Evolutionary conservation across 495 filamentous ascomycete species (phyloP).

Genomic region (Neurospora tetrasperma): DNA sequence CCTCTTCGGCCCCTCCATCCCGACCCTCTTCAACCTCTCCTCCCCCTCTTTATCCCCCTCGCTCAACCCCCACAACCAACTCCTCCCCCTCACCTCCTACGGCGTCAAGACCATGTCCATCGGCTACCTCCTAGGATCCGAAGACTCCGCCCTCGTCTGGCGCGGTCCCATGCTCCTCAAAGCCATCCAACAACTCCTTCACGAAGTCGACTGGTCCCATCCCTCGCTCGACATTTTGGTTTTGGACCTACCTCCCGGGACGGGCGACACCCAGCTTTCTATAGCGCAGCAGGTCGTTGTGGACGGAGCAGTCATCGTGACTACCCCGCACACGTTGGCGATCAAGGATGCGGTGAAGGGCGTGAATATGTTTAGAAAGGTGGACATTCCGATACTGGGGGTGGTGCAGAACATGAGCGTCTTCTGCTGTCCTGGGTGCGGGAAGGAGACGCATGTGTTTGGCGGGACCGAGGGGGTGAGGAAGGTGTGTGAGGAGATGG

Average conservation of each 20-base stretch:
- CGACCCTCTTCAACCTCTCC: conserved; percentile 69
- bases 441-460: conserved; percentile 68
- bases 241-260: conserved; percentile 86
- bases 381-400: conserved; percentile 67
- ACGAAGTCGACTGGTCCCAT: conserved; percentile 83
- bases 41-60: conserved; percentile 51
- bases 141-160: conserved; percentile 76
- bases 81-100: conserved; percentile 87
- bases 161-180: conserved; percentile 97
- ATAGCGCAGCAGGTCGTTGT: conserved; percentile 85
- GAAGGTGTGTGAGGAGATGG: conserved; percentile 18
- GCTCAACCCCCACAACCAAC: conserved; percentile 59
- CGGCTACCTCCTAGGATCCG: conserved; percentile 78
- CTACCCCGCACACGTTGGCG: conserved; percentile 86
- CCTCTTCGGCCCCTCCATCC: conserved; percentile 92
- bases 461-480: conserved; percentile 43
- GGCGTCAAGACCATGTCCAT: conserved; percentile 97
- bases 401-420: conserved; percentile 94
- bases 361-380: conserved; percentile 81
- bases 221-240: conserved; percentile 62
- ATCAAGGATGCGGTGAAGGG: conserved; percentile 83
- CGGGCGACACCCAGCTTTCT: conserved; percentile 86
- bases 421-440: conserved; percentile 74
- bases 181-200: conserved; percentile 87
- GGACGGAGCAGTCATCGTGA: conserved; percentile 76